These are phyloP conservation scores for Leccinum imitatum DNA, from an alignment of 768 basidiomycete species.

Conservation along the genomic window DNA sequence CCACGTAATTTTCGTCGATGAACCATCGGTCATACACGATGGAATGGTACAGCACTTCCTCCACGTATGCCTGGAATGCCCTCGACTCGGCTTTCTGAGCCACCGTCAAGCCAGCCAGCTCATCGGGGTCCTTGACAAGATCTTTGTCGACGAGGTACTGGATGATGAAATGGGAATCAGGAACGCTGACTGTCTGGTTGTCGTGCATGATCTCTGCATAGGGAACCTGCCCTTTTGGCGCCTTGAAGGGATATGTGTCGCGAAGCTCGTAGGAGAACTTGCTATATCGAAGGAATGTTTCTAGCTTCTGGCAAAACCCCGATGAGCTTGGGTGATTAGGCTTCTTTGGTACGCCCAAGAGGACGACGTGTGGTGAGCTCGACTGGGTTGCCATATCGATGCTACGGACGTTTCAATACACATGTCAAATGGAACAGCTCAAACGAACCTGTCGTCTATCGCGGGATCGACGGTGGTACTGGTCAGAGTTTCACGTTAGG, in stretches of 20 bases:
- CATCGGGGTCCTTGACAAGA: slow-evolving; percentile 30
- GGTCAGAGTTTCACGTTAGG: background rate
- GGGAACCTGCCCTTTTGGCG: slow-evolving; percentile 35
- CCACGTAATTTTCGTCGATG: slow-evolving; percentile 27
- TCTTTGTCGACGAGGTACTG: slow-evolving; percentile 27
- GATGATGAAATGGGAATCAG: slow-evolving; percentile 37
- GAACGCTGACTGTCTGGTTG: slow-evolving; percentile 16
- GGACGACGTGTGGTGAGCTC: slow-evolving; percentile 22
- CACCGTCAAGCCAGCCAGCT: slow-evolving; percentile 24
- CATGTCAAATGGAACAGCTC: background rate
- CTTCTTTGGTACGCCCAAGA: slow-evolving; percentile 27
- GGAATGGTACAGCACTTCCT: slow-evolving; percentile 31
- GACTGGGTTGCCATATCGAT: slow-evolving; percentile 17
- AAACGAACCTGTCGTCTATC: background rate
- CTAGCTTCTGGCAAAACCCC: slow-evolving; percentile 36
- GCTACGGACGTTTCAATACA: background rate
- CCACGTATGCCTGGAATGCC: slow-evolving; percentile 34
- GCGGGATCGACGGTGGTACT: background rate
- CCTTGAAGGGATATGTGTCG: slow-evolving; percentile 25
- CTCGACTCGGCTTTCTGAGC: slow-evolving; percentile 33
- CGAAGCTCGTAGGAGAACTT: slow-evolving; percentile 29
- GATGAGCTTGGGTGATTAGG: slow-evolving; percentile 24
- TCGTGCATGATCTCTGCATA: slow-evolving; percentile 31
- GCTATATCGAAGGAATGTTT: slow-evolving; percentile 30
- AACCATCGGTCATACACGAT: slow-evolving; percentile 34